These are phyloP conservation scores for Elsinoe perseae DNA, from an alignment of 2,329 filamentous ascomycete genomes.

Conservation along the genomic window DNA sequence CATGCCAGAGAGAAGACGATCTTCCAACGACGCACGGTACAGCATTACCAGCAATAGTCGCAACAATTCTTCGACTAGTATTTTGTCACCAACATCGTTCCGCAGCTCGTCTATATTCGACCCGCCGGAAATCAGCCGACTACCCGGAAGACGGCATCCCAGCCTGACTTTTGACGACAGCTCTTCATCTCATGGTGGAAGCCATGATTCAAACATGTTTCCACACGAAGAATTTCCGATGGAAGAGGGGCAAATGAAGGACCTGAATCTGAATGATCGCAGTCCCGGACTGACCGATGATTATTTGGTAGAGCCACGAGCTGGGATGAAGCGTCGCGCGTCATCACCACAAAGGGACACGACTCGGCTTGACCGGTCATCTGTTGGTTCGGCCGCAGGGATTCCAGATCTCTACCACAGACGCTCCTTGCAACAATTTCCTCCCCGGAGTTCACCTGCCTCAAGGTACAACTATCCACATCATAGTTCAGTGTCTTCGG, in stretches of 20 bases:
- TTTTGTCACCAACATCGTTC: constrained; percentile 38
- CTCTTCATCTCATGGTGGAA: constrained; percentile 48
- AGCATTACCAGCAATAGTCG: constrained; percentile 25
- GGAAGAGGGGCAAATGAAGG: constrained; percentile 47
- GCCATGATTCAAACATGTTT: constrained; percentile 55
- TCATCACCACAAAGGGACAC: constrained; percentile 55
- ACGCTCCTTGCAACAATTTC: constrained; percentile 49
- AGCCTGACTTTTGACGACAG: constrained; percentile 36
- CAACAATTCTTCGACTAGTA: constrained; percentile 33
- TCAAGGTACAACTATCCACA: constrained; percentile 46
- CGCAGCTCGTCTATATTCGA: constrained; percentile 37
- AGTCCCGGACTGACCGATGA: constrained; percentile 40
- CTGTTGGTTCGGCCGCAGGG: constrained; percentile 37
- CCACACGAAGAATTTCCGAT: constrained; percentile 43
- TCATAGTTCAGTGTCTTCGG: constrained; percentile 58
- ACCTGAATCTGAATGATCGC: constrained; percentile 48
- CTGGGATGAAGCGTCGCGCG: constrained; percentile 56
- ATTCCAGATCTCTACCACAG: constrained; percentile 47
- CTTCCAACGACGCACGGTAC: constrained; percentile 33
- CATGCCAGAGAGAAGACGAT: constrained; percentile 37
- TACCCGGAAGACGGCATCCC: constrained; percentile 32
- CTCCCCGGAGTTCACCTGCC: constrained; percentile 47
- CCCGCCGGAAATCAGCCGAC: constrained; percentile 23
- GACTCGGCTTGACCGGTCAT: constrained; percentile 39
- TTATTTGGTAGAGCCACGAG: constrained; percentile 37